Evolutionary conservation across 306 rosid genomes (phyloP).

Genomic region (Quercus glauca): DNA sequence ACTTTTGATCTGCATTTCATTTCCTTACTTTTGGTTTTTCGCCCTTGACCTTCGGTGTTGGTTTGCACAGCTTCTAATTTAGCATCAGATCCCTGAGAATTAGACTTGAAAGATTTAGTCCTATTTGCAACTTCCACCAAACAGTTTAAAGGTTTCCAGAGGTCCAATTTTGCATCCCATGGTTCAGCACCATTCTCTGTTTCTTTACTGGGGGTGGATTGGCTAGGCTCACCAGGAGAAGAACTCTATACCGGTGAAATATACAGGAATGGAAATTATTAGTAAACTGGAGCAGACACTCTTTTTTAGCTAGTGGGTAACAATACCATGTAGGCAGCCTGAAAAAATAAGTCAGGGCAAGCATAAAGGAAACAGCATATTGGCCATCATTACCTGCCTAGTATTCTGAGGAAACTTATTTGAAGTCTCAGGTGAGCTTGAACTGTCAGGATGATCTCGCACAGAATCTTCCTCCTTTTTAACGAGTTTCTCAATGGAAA

Average conservation of each 20-base stretch:
- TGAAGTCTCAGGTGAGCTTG: constrained; percentile 64
- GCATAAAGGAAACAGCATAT: constrained; percentile 17
- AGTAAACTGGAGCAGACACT: constrained; percentile 16
- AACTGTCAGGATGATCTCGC: constrained; percentile 55
- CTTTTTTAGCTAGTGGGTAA: constrained; percentile 1
- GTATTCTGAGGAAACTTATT: constrained; percentile 47
- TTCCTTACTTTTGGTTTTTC: constrained; percentile 60
- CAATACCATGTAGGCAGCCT: not conserved
- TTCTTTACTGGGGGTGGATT: constrained; percentile 48
- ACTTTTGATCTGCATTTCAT: constrained; percentile 56
- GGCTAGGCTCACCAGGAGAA: constrained; percentile 52
- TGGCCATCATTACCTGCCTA: constrained; percentile 50
- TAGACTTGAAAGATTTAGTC: constrained; percentile 77
- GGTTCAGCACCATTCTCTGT: constrained; percentile 57
- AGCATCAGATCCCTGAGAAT: constrained; percentile 53
- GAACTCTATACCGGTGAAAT: constrained; percentile 51
- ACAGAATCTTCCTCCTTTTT: constrained; percentile 58
- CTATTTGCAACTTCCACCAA: constrained; percentile 91
- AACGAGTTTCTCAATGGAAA: constrained; percentile 51
- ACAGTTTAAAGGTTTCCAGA: constrained; percentile 89
- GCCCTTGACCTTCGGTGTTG: constrained; percentile 42
- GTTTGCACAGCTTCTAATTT: constrained; percentile 44
- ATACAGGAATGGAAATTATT: constrained; percentile 9
- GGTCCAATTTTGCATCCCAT: constrained; percentile 70
- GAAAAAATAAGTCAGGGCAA: not conserved